Percentiles rank a stretch among this genome's conserved stretches.
phyloP scores from a whole-genome alignment of 192 early-diverging fungal species.

The Podila horticola region DNA sequence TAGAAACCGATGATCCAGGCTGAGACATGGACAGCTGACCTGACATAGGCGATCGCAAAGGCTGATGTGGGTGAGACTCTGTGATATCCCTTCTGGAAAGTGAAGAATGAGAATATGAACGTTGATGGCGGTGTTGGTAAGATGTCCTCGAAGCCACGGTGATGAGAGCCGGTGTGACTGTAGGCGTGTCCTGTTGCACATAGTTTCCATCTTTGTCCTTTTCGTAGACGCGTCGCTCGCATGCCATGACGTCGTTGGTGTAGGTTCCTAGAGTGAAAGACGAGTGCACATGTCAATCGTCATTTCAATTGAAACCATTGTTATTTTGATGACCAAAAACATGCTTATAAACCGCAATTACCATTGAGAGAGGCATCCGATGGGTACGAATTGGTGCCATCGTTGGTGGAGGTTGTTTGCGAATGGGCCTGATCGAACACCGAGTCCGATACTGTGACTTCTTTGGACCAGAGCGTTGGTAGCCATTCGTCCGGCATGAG shows the following conservation, averaged over 20 bases:
- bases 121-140: constrained; percentile 11
- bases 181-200: no score
- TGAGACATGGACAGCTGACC: neutral
- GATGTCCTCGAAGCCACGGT: neutral
- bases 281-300: neutral
- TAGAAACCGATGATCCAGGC: neutral
- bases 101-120: constrained; percentile 1
- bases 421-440: neutral
- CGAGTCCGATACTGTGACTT: neutral
- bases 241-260: no score
- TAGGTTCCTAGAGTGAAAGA: neutral
- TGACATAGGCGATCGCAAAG: no score
- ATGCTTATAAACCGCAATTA: no score
- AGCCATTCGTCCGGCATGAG: neutral
- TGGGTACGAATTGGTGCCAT: neutral
- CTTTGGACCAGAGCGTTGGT: neutral
- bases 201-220: no score
- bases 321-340: no score
- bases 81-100: neutral
- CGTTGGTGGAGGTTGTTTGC: neutral
- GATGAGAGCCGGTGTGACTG: no score
- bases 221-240: no score
- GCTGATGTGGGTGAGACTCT: neutral
- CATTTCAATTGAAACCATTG: no score
- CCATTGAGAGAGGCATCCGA: no score